Conservation (phyloP, 257 asterid species). For the Capsicum rhomboideum region DNA sequence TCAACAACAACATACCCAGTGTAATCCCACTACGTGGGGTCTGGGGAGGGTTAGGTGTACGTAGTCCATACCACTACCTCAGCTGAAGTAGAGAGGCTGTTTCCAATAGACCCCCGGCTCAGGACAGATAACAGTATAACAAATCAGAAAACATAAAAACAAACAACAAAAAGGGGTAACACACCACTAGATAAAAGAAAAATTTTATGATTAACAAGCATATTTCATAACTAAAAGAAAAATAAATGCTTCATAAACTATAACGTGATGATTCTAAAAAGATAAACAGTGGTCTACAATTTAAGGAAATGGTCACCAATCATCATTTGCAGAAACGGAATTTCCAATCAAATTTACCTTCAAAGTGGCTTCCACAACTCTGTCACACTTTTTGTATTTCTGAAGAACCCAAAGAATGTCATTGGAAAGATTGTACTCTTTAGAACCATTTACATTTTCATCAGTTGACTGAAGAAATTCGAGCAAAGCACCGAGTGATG, state of each 20-base stretch:
- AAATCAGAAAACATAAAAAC: too few relatives aligned
- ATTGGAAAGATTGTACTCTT: constrained; percentile 39
- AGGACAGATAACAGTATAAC: too few relatives aligned
- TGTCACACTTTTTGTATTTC: constrained; percentile 58
- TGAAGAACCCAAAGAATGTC: constrained; percentile 87
- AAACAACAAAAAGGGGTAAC: too few relatives aligned
- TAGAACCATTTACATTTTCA: constrained; percentile 32
- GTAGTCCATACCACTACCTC: too few relatives aligned
- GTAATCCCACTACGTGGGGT: too few relatives aligned
- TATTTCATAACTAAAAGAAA: not conserved
- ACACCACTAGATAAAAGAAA: too few relatives aligned
- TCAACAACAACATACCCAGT: too few relatives aligned
- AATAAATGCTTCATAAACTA: not conserved
- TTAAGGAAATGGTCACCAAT: not conserved
- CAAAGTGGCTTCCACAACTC: constrained; percentile 73
- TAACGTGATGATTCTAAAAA: not conserved
- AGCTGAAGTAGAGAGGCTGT: too few relatives aligned
- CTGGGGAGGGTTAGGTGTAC: too few relatives aligned
- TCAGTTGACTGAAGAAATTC: constrained; percentile 49
- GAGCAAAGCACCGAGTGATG: constrained; percentile 68
- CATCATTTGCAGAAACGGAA: not conserved
- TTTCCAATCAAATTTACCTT: constrained; percentile 44
- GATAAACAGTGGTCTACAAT: not conserved
- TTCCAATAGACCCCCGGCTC: too few relatives aligned
- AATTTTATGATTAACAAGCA: not conserved